A percentile compares a stretch with the other conserved stretches of the same genome.
Evolutionary conservation across 495 filamentous ascomycete genomes (phyloP).

Genomic region (Podospora didyma): DNA sequence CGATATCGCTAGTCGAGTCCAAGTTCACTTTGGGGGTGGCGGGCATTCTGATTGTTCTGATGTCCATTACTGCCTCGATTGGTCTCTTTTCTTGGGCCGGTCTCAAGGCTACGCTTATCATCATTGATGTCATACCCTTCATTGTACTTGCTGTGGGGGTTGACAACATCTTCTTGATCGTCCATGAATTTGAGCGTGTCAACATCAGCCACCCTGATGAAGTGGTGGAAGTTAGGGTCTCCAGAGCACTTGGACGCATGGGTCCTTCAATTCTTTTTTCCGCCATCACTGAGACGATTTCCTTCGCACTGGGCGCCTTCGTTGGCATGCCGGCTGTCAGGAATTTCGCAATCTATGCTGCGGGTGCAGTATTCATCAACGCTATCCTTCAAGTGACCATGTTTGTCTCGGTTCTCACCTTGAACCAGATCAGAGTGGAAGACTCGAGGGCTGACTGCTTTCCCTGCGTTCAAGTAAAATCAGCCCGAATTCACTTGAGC

Average conservation of each 20-base stretch:
- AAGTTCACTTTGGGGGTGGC: conserved; percentile 92
- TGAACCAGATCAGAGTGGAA: conserved; percentile 87
- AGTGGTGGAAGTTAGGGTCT: conserved; percentile 75
- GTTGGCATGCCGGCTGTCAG: conserved; percentile 96
- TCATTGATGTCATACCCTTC: conserved; percentile 97
- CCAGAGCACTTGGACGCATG: conserved; percentile 85
- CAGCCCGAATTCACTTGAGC: conserved; percentile 50
- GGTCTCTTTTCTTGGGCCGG: conserved; percentile 86
- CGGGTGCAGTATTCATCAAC: conserved; percentile 95
- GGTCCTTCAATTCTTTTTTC: conserved; percentile 96
- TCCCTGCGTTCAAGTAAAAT: conserved; percentile 75
- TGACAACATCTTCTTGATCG: conserved; percentile 98
- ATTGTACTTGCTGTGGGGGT: conserved; percentile 94
- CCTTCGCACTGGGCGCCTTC: conserved; percentile 86
- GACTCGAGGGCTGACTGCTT: conserved; percentile 87
- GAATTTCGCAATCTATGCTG: conserved; percentile 95
- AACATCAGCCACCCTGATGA: conserved; percentile 87
- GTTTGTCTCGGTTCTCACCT: conserved; percentile 85
- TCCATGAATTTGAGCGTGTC: conserved; percentile 94
- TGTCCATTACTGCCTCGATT: conserved; percentile 94
- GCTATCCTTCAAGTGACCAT: conserved; percentile 92
- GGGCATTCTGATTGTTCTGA: conserved; percentile 90
- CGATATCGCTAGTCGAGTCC: conserved; percentile 81
- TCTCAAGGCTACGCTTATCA: conserved; percentile 92
- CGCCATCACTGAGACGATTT: conserved; percentile 85